These are phyloP conservation scores for Fabrea salina DNA, from an alignment of 169 alveolate genomes.

Conservation along the genomic window DNA sequence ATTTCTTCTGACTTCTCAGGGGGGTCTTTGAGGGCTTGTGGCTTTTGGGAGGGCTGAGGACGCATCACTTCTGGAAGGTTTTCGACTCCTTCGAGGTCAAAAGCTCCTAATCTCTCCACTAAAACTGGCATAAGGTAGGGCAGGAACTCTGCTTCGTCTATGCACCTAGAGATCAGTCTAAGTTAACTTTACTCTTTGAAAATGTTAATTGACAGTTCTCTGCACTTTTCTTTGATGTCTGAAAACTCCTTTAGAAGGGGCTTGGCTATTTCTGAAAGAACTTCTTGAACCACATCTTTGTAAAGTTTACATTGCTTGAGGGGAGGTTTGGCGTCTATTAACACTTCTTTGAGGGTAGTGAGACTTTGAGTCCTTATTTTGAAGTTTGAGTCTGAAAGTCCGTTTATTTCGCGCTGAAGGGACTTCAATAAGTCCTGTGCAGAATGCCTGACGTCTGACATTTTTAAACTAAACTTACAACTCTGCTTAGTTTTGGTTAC, in stretches of 20 bases:
- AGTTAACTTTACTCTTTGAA: constrained; percentile 50
- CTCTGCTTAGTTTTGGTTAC: no score
- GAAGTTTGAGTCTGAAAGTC: neutral
- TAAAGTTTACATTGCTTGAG: constrained; percentile 25
- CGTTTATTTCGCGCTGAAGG: constrained; percentile 19
- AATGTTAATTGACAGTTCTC: constrained; percentile 73
- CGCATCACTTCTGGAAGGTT: constrained; percentile 80
- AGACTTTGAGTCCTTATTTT: neutral
- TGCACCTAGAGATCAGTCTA: constrained; percentile 61
- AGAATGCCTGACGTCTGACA: neutral
- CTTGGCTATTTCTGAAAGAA: constrained; percentile 65
- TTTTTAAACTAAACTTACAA: no score
- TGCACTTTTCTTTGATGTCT: constrained; percentile 72
- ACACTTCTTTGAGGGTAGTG: neutral
- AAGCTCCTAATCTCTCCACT: constrained; percentile 72
- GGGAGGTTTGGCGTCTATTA: neutral
- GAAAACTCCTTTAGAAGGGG: constrained; percentile 61
- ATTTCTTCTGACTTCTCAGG: constrained; percentile 81
- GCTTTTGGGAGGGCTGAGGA: constrained; percentile 80
- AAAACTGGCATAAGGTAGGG: constrained; percentile 80
- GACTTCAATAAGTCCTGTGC: neutral
- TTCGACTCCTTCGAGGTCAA: constrained; percentile 82
- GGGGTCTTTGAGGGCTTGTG: constrained; percentile 63
- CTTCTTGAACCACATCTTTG: constrained; percentile 60
- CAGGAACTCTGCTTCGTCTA: constrained; percentile 67